Evolutionary conservation across 768 basidiomycete species (phyloP), one percentile per base, ranked within the genome.

Genomic region (Lyophyllum atratum): DNA sequence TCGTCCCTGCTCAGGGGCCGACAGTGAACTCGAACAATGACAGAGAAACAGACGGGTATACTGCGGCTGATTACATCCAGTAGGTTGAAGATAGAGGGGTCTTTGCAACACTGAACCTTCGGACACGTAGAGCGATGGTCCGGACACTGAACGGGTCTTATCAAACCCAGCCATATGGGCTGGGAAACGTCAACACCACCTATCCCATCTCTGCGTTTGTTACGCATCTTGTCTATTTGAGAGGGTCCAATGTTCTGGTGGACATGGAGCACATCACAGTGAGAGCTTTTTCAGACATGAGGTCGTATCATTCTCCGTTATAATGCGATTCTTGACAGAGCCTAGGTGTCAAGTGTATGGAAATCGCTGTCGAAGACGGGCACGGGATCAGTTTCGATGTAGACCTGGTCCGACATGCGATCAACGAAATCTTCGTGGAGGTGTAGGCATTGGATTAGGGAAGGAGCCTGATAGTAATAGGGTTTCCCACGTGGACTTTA

Each of bases 11-110:
- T 45, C 43, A 57, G 19, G 49, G 40, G 52, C 26, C 0, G 22
- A 12, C 62, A 96, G 95, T 98, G 55, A 98, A 97, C 68, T 77
- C 84, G 12, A 81, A 79, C 61, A 97, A 96, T 64, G 95, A 98
- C 66, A 80, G 95, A 54, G 95, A 98, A 72, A 97, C 95, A 0
- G 82, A 86, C 25, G 89, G 85, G 7, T 96, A 95, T 68, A 84
- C 81, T 5, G 95, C 93, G 0, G 78, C 82, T 3, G 90, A 95
- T 73, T 96, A 96, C 67, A 83, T 98, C 64, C 77, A 74, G 90
- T 92, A 63, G 63, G 78, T 64, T 25, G 5, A 48, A 29, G 24
- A 21, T 3, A 48, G 34, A 24, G 15, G 39, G 49, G 40, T 24
- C 19, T 19, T 54, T 11, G 9, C 11, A 52, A 42, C 44, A 52